A percentile compares a stretch with the other conserved stretches of the same genome.
These are phyloP conservation scores for Apiospora marii DNA, from an alignment of 2,329 filamentous ascomycete species.

Conservation along the genomic window DNA sequence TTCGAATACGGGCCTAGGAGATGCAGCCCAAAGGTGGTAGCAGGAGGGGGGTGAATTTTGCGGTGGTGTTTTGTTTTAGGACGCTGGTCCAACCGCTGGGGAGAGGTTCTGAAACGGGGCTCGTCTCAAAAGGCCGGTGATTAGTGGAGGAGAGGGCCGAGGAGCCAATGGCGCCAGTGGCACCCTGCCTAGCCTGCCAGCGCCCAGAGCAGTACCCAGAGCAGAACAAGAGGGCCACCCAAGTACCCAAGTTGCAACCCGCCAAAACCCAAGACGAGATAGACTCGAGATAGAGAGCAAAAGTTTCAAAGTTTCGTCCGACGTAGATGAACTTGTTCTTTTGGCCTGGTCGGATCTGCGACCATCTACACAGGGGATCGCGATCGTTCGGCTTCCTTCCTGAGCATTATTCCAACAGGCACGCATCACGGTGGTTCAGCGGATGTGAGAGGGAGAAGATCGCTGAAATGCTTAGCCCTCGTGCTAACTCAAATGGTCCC, in stretches of 20 bases:
- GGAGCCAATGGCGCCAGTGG: neutral
- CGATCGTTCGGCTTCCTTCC: neutral
- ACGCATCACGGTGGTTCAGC: neutral
- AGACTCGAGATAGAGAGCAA: neutral
- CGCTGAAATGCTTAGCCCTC: constrained; percentile 11
- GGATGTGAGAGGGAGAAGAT: neutral
- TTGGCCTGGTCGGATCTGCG: neutral
- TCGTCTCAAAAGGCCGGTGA: constrained; percentile 1
- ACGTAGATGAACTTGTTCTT: neutral
- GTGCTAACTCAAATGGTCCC: constrained; percentile 8
- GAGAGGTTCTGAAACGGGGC: constrained; percentile 17
- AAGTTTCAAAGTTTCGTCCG: constrained; percentile 11
- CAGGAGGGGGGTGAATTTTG: neutral
- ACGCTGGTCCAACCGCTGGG: constrained; percentile 9
- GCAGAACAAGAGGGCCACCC: too few species aligned
- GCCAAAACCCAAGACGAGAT: neutral
- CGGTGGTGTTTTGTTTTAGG: constrained; percentile 12
- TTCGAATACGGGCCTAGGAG: neutral
- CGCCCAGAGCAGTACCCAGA: too few species aligned
- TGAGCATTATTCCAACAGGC: neutral
- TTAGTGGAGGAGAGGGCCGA: constrained; percentile 14
- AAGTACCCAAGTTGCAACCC: neutral
- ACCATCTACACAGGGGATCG: constrained; percentile 2
- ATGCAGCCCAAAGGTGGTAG: neutral
- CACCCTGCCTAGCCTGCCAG: neutral